Percentiles rank a stretch among this genome's conserved stretches.
phyloP scores from a whole-genome alignment of 2,329 filamentous ascomycete species.

The Raffaelea albimanens region DNA sequence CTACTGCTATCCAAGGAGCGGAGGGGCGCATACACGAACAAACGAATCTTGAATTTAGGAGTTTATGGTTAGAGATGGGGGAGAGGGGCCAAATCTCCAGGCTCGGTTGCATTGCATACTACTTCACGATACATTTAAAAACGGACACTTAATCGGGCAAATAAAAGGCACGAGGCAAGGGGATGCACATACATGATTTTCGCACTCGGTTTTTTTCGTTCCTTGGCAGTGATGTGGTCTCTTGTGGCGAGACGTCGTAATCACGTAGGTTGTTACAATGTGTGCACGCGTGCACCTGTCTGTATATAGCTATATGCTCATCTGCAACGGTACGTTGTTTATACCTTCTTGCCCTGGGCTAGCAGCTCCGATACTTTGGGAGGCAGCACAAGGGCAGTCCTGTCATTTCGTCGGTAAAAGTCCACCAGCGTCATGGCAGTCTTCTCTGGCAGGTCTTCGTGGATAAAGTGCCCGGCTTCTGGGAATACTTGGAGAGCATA shows the following conservation, averaged over 20 bases:
- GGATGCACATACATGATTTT: not conserved
- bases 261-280: not conserved
- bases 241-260: no score
- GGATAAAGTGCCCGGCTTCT: conserved; percentile 91
- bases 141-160: not conserved
- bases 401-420: conserved; percentile 86
- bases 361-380: conserved; percentile 79
- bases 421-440: conserved; percentile 78
- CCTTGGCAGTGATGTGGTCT: no score
- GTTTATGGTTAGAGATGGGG: conserved; percentile 1
- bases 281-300: no score
- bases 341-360: conserved; percentile 52
- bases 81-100: no score
- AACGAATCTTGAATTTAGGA: conserved; percentile 7
- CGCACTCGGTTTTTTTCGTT: not conserved
- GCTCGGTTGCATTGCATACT: not conserved
- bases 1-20: no score
- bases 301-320: no score
- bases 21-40: no score
- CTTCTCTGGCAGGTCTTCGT: conserved; percentile 89
- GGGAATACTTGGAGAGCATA: conserved; percentile 93
- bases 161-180: not conserved
- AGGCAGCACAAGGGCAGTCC: conserved; percentile 73
- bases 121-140: not conserved
- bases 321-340: conserved; percentile 6